A percentile compares a stretch with the other conserved stretches of the same genome.
Conservation (phyloP, 2,329 filamentous ascomycete species). For the Microcera coccophila region DNA sequence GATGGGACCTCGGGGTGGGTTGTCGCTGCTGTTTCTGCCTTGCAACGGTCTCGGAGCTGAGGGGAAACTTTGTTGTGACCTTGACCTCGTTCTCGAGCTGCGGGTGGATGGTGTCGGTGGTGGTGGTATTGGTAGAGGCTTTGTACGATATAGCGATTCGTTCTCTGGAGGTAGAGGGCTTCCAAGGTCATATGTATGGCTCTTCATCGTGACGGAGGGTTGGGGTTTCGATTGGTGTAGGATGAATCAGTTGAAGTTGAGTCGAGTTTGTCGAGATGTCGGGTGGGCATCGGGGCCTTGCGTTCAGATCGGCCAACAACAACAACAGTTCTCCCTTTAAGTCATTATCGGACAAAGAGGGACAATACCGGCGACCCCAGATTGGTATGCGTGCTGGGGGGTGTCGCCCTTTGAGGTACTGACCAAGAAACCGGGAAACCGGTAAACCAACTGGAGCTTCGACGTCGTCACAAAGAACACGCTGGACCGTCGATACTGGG, state of each 20-base stretch:
- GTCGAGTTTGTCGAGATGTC: background rate
- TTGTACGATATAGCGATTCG: conserved; percentile 19
- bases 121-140: conserved; percentile 19
- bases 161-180: conserved; percentile 21
- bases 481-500: too few species aligned
- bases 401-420: conserved; percentile 11
- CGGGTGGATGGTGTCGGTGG: too few species aligned
- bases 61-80: conserved; percentile 10
- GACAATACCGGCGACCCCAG: conserved; percentile 7
- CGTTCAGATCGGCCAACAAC: conserved; percentile 1
- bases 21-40: conserved; percentile 18
- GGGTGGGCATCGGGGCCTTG: background rate
- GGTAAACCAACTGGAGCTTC: too few species aligned
- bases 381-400: conserved; percentile 11
- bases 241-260: background rate
- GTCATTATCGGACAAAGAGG: conserved; percentile 6
- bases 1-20: conserved; percentile 14
- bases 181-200: conserved; percentile 15
- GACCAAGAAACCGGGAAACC: conserved; percentile 1
- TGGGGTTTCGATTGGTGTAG: background rate
- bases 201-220: conserved; percentile 14
- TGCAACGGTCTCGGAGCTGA: conserved; percentile 13
- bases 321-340: conserved; percentile 7
- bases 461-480: background rate
- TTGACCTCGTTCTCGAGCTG: conserved; percentile 8